Evolutionary conservation across 345 rosid species (phyloP).

Genomic region (Pelargonium nanum): DNA sequence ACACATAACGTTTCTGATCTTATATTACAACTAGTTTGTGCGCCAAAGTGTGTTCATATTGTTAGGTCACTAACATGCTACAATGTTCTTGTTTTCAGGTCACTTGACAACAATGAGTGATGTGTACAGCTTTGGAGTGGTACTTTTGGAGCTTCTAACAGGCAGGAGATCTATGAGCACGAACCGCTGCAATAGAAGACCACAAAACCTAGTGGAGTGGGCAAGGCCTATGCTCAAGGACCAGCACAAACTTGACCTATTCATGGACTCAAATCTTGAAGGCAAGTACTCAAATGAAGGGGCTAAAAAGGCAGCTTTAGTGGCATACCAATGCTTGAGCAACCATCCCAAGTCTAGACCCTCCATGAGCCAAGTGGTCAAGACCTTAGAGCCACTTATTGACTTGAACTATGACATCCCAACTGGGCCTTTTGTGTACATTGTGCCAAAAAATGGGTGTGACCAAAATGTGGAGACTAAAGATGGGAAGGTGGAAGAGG

Average conservation of each 20-base stretch:
- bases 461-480: neutral
- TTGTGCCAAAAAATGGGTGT: constrained; percentile 12
- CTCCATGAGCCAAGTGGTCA: constrained; percentile 41
- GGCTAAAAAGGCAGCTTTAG: constrained; percentile 31
- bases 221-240: constrained; percentile 46
- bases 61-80: neutral
- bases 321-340: constrained; percentile 52
- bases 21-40: no score
- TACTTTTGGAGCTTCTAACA: constrained; percentile 46
- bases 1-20: no score
- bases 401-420: constrained; percentile 32
- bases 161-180: constrained; percentile 37
- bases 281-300: constrained; percentile 47
- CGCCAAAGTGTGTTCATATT: no score
- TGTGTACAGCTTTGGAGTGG: constrained; percentile 62
- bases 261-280: constrained; percentile 56
- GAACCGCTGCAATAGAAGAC: constrained; percentile 17
- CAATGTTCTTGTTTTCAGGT: constrained; percentile 20
- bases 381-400: constrained; percentile 29
- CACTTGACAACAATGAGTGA: constrained; percentile 57
- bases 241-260: constrained; percentile 22
- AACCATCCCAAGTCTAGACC: constrained; percentile 44
- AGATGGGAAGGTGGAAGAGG: constrained; percentile 1
- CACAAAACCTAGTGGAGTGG: constrained; percentile 43
- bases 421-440: constrained; percentile 34